A percentile compares a stretch with the other conserved stretches of the same genome.
phyloP scores from a whole-genome alignment of 192 early-diverging fungal species.

The Rhizophagus clarus region DNA sequence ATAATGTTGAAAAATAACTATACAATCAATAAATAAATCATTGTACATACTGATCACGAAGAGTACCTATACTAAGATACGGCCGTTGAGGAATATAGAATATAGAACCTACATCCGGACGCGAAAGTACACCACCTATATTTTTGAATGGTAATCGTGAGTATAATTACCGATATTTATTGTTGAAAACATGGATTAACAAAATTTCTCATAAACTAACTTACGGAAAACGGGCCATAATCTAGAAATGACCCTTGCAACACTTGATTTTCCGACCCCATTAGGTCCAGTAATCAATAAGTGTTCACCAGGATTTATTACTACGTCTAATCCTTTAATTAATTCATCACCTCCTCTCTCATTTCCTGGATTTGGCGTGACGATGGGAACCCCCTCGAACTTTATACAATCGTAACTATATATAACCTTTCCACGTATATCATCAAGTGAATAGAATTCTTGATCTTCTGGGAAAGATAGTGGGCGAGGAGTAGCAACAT shows the following conservation, averaged over 20 bases:
- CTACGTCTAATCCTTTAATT: constrained; percentile 74
- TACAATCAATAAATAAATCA: not conserved
- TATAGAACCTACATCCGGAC: constrained; percentile 78
- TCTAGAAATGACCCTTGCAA: constrained; percentile 91
- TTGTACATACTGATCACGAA: constrained; percentile 82
- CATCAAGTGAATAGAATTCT: constrained; percentile 45
- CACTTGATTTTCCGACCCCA: constrained; percentile 89
- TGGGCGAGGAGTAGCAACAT: constrained; percentile 25
- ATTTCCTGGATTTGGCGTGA: constrained; percentile 75
- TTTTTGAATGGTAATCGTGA: not conserved
- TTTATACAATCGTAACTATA: constrained; percentile 71
- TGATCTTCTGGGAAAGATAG: constrained; percentile 19
- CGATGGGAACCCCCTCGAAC: constrained; percentile 88
- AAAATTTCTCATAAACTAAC: not conserved
- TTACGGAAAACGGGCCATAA: constrained; percentile 90
- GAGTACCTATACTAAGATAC: constrained; percentile 88
- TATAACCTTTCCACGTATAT: constrained; percentile 60
- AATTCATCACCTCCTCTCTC: constrained; percentile 76
- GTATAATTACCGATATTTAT: not conserved
- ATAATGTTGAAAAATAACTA: not conserved
- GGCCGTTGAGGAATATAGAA: constrained; percentile 99
- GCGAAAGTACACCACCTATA: constrained; percentile 63
- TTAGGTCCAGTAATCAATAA: constrained; percentile 93
- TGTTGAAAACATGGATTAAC: not conserved
- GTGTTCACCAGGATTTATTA: constrained; percentile 84